Evolutionary conservation across 179 eudicot genomes (phyloP), one percentile per base, ranked within the genome.

Genomic region (Sideroxylon spinosum): DNA sequence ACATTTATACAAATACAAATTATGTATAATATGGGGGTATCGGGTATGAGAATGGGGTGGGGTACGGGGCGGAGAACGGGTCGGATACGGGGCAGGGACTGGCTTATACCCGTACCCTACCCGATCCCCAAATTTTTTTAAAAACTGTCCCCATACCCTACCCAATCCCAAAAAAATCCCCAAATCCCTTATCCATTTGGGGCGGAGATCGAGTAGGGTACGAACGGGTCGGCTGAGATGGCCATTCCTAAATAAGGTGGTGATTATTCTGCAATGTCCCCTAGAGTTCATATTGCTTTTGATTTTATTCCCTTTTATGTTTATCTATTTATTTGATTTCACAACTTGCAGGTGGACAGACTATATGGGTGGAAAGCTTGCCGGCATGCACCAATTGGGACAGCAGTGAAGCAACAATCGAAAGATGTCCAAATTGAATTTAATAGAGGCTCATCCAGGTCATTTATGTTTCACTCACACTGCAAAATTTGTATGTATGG

Each of bases 191-290:
- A n/a, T n/a, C n/a, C n/a, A n/a, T n/a, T n/a, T n/a, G n/a, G n/a
- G n/a, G n/a, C n/a, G n/a, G n/a, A n/a, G n/a, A n/a, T n/a, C n/a
- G n/a, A n/a, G n/a, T n/a, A n/a, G n/a, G n/a, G n/a, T n/a, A n/a
- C n/a, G n/a, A n/a, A n/a, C n/a, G n/a, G n/a, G n/a, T n/a, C n/a
- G n/a, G n/a, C n/a, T n/a, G n/a, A n/a, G n/a, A n/a, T n/a, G n/a
- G n/a, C n/a, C n/a, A n/a, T n/a, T n/a, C n/a, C 79, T 94, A 85
- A 94, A 94, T 85, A 94, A 94, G 90, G 97, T 93, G 75, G 64
- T 78, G 86, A 77, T 79, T 60, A 52, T 73, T 22, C 22, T 53
- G 64, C 5, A 6, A 6, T 37, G 44, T 1, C 16, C 44, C 66
- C 62, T 73, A 13, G 56, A 56, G 32, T 75, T 22, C 74, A 49